phyloP scores from a whole-genome alignment of 106 monocot species.

The Xerophyta viscosa region DNA sequence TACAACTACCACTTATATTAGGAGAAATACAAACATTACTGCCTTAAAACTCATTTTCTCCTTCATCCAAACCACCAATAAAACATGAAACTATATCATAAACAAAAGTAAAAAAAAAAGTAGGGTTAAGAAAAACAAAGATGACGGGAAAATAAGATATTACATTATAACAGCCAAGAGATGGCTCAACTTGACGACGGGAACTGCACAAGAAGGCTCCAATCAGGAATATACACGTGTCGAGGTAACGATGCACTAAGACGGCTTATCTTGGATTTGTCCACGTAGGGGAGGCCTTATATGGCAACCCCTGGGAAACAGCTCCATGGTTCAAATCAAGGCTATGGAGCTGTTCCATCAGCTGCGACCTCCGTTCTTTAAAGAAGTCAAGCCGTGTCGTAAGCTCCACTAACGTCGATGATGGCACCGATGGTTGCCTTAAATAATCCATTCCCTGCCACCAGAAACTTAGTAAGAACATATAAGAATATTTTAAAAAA shows the following conservation, averaged over 20 bases:
- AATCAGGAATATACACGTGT: constrained; percentile 20
- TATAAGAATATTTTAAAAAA: background rate
- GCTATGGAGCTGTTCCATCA: constrained; percentile 92
- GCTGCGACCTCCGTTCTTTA: constrained; percentile 86
- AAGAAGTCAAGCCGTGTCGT: constrained; percentile 95
- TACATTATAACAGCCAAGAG: no score
- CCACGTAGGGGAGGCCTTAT: constrained; percentile 71
- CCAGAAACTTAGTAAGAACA: background rate
- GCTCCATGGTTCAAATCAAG: constrained; percentile 63
- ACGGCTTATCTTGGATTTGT: constrained; percentile 60
- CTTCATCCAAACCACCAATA: no score
- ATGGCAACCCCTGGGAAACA: constrained; percentile 46
- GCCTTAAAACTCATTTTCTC: no score
- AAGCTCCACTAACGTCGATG: constrained; percentile 82
- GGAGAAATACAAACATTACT: no score
- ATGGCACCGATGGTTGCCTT: constrained; percentile 48
- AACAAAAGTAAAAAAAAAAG: no score
- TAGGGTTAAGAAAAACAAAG: no score
- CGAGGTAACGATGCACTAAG: background rate
- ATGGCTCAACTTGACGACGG: no score
- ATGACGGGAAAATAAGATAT: no score
- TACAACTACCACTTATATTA: no score
- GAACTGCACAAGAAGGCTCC: background rate
- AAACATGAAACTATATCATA: no score
- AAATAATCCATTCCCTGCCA: constrained; percentile 39